These are phyloP conservation scores for Skeletonema potamos DNA, from an alignment of 108 stramenopile species.

Conservation along the genomic window DNA sequence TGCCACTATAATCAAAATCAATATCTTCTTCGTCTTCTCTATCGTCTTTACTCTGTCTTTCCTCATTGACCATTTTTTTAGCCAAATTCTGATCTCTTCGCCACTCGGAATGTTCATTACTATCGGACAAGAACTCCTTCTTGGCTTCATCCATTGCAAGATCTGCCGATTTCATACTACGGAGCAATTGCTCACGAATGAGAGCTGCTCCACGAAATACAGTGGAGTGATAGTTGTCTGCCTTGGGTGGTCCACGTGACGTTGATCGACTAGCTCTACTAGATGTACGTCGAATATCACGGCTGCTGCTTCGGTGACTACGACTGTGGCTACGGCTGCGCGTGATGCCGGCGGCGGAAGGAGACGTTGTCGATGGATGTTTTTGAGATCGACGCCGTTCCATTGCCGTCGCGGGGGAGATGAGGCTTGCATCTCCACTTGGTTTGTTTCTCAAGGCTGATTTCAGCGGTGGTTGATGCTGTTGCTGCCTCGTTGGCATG, in stretches of 20 bases:
- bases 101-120: background rate
- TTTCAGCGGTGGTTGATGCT: background rate
- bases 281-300: slow-evolving; percentile 4
- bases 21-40: slow-evolving; percentile 3
- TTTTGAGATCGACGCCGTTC: slow-evolving; percentile 14
- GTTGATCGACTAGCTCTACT: slow-evolving; percentile 16
- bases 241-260: slow-evolving; percentile 6
- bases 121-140: slow-evolving; percentile 20
- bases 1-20: slow-evolving; percentile 28
- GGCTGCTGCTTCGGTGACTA: slow-evolving; percentile 5
- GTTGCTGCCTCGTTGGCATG: background rate
- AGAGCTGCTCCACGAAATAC: slow-evolving; percentile 42
- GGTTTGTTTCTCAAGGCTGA: background rate
- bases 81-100: background rate
- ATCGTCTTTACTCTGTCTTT: background rate
- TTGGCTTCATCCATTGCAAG: slow-evolving; percentile 25
- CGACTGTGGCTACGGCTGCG: slow-evolving; percentile 12
- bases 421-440: background rate
- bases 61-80: background rate
- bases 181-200: slow-evolving; percentile 38
- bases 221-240: slow-evolving; percentile 22
- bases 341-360: background rate
- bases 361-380: slow-evolving; percentile 1
- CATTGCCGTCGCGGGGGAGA: slow-evolving; percentile 20
- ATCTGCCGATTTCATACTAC: slow-evolving; percentile 35